Base-by-base conservation (phyloP, 2,329 filamentous ascomycete genomes). In the Aspergillus pseudotamarii region DNA sequence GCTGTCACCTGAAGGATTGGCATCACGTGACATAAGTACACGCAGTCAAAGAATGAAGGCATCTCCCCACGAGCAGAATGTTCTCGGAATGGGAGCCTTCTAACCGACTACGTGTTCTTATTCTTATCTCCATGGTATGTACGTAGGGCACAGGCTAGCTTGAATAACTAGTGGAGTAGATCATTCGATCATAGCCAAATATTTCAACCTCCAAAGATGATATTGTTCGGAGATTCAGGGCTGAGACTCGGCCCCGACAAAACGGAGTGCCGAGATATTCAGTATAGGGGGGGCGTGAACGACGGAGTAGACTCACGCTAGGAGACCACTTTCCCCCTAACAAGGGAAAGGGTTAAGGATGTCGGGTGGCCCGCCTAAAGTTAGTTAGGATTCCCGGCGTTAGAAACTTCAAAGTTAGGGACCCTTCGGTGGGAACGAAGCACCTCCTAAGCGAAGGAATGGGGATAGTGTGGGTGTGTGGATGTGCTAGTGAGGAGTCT, bases 281-380 rank as follows among this genome's bases (percentile, higher is more conserved):
- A 19, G 36, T 21, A 55, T 21, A 55, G 32, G 51, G 32, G 32
- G 32, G 21, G 51, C 30, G 51, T 54, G 32, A 55, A 55, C 51
- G 21, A 55, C 32, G 12, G 51, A 38, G 32, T 6, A 34, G 51
- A 54, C 43, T 21, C 21, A 55, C 21, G 51, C 32, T 38, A 55
- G 30, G 30, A n/a, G 10, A 54, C 51, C 32, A 38, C 30, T 30
- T 30, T 41, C 53, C 43, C 34, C 59, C 51, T 61, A 59, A 38
- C 51, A 48, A 59, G 58, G 58, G 36, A 54, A 59, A 51, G 58
- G 58, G 23, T 53, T 60, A 60, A 50, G 38, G 53, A 46, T 48
- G 26, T 48, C 58, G 50, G 41, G 50, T 60, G 48, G 50, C 28
- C 32, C 58, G 28, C 58, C 30, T 23, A 43, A 51, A 46, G 41